These are phyloP conservation scores for Calonectria honghensis DNA, from an alignment of 2,329 filamentous ascomycete species.

Conservation along the genomic window DNA sequence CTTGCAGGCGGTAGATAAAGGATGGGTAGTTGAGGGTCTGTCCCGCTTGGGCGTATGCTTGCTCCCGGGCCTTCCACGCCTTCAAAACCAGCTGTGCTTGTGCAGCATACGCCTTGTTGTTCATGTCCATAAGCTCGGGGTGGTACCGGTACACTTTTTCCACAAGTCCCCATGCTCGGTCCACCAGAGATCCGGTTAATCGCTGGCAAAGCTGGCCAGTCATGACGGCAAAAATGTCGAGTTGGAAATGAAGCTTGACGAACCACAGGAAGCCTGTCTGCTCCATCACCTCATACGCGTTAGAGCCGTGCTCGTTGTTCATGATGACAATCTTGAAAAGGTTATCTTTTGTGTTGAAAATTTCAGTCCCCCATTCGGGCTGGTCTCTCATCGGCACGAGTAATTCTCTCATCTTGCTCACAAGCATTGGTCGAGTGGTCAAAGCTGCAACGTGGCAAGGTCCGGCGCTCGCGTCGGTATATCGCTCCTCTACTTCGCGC, in stretches of 20 bases:
- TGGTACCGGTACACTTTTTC: constrained; percentile 69
- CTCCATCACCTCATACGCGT: constrained; percentile 65
- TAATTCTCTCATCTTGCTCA: constrained; percentile 69
- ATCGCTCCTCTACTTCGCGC: constrained; percentile 67
- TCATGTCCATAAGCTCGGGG: constrained; percentile 70
- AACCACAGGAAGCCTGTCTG: constrained; percentile 74
- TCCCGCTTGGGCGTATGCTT: constrained; percentile 62
- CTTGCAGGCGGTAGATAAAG: constrained; percentile 68
- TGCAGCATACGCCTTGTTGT: constrained; percentile 65
- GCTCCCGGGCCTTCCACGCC: constrained; percentile 72
- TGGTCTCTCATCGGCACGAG: constrained; percentile 68
- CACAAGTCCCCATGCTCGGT: constrained; percentile 71
- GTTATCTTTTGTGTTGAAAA: constrained; percentile 70
- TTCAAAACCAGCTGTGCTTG: constrained; percentile 70
- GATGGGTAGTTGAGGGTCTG: constrained; percentile 63
- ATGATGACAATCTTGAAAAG: constrained; percentile 73
- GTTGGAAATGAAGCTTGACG: constrained; percentile 72
- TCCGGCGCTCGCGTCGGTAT: constrained; percentile 71
- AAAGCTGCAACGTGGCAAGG: constrained; percentile 71
- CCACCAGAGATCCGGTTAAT: constrained; percentile 69
- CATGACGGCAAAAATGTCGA: constrained; percentile 74
- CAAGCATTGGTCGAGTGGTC: constrained; percentile 68
- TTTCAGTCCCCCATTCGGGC: constrained; percentile 70
- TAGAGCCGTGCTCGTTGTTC: constrained; percentile 68
- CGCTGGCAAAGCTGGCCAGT: constrained; percentile 72